Evolutionary conservation across 805 yeast species (phyloP), one percentile per base, ranked within the genome.

Genomic region (Ogataea glucozyma): DNA sequence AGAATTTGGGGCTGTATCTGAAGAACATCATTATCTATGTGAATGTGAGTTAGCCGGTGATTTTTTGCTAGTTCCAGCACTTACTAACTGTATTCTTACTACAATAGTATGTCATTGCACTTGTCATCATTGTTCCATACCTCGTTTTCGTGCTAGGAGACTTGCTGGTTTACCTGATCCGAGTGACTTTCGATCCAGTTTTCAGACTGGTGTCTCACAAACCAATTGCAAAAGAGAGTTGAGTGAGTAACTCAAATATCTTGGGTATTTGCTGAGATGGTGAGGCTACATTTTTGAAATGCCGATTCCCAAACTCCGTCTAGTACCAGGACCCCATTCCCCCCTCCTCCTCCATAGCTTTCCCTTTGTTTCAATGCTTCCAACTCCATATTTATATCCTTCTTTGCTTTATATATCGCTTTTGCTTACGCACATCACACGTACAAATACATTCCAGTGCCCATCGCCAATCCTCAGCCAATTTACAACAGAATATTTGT

Each of bases 91-190:
- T 6, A 10, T 9, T 11, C 6, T 35, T 30, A 37, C 31, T 19
- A 17, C n/a, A 20, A 6, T 24, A 51, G 55, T 55, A 46, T 14
- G 39, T 49, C 12, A 51, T 57, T 23, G 46, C 58, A 3, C 32
- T 54, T 37, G 34, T 51, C 31, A 53, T 57, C 24, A 50, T 57
- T 13, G 43, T 47, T 6, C 66, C 66, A 10, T 62, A 57, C 36
- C 16, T 60, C 36, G 10, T 48, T 1, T 33, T 59, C 10, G 45
- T 62, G 6, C 18, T 37, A 4, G 38, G 48, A 16, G 66, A 61
- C 22, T 10, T 60, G 8, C 19, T 54, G 13, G 55, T 61, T 3
- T 60, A 56, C 34, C 13, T 57, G 8, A 26, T 52, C 26, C 46
- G 65, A 17, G 19, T 61, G 20, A 7, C 35, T 0, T 21, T 38